These are phyloP conservation scores for Cryptococcus floricola DNA, from an alignment of 1,284 basidiomycete genomes.

Conservation along the genomic window DNA sequence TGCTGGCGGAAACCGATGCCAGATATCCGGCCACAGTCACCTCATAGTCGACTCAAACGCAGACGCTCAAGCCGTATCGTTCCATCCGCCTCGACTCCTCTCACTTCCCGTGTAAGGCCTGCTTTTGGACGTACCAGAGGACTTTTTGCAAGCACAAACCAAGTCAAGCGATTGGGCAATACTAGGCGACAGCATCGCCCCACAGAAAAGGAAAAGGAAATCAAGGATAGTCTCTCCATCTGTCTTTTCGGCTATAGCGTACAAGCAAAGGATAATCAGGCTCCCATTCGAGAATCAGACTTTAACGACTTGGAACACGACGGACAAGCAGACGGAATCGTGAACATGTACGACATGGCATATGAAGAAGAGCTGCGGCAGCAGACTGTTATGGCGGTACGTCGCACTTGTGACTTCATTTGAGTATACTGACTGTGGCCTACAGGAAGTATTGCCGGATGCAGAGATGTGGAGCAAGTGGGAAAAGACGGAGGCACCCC, in stretches of 20 bases:
- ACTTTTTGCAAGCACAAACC: background rate
- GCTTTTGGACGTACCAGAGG: background rate
- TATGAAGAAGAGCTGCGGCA: slow-evolving; percentile 38
- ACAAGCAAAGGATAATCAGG: slow-evolving; percentile 2
- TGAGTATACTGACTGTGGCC: background rate
- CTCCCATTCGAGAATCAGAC: background rate
- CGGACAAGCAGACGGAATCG: background rate
- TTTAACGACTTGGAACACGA: background rate
- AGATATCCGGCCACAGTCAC: slow-evolving; percentile 7
- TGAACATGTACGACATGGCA: slow-evolving; percentile 30
- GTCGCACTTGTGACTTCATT: slow-evolving; percentile 2
- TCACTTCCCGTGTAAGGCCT: background rate
- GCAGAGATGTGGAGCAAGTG: slow-evolving; percentile 42
- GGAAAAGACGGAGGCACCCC: slow-evolving; percentile 40
- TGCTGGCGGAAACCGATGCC: slow-evolving; percentile 1
- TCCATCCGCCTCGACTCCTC: background rate
- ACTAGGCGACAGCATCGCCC: no score
- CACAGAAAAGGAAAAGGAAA: background rate
- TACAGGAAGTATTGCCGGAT: slow-evolving; percentile 40
- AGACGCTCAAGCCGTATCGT: background rate
- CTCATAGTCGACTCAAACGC: slow-evolving; percentile 1
- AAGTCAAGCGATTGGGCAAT: background rate
- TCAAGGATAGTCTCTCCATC: slow-evolving; percentile 26
- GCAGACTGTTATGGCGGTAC: slow-evolving; percentile 39
- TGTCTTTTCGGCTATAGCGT: slow-evolving; percentile 30